phyloP scores from a whole-genome alignment of 2,329 filamentous ascomycete species.

The Stachybotrys elegans region DNA sequence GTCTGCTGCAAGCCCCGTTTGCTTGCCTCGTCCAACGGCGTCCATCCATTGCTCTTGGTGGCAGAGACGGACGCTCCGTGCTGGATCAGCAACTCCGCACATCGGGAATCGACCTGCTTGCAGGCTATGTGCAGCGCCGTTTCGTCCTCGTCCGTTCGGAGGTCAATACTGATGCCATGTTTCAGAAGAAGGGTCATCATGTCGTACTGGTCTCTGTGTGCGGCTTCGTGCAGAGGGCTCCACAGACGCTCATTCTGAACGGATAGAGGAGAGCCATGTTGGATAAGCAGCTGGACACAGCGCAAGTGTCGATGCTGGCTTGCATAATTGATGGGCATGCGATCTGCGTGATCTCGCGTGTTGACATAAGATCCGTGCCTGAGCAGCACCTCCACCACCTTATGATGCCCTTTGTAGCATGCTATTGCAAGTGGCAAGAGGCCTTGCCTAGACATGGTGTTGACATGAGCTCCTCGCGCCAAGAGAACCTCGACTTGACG shows the following conservation, averaged over 20 bases:
- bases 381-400: neutral
- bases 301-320: neutral
- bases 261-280: neutral
- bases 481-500: neutral
- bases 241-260: neutral
- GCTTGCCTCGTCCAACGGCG: slow-evolving; percentile 1
- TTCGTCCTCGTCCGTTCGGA: neutral
- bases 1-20: neutral
- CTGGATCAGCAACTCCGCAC: neutral
- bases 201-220: neutral
- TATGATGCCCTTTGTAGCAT: neutral
- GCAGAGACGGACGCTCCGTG: neutral
- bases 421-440: neutral
- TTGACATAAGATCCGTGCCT: slow-evolving; percentile 1
- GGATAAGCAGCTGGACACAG: neutral
- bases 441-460: neutral
- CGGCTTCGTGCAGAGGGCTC: neutral
- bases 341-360: neutral
- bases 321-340: slow-evolving; percentile 1
- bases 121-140: neutral
- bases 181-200: neutral
- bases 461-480: slow-evolving; percentile 1
- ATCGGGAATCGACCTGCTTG: neutral
- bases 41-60: neutral
- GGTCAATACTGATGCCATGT: neutral